Conservation (phyloP, 1,284 basidiomycete genomes). For the Wolfiporia cocos region DNA sequence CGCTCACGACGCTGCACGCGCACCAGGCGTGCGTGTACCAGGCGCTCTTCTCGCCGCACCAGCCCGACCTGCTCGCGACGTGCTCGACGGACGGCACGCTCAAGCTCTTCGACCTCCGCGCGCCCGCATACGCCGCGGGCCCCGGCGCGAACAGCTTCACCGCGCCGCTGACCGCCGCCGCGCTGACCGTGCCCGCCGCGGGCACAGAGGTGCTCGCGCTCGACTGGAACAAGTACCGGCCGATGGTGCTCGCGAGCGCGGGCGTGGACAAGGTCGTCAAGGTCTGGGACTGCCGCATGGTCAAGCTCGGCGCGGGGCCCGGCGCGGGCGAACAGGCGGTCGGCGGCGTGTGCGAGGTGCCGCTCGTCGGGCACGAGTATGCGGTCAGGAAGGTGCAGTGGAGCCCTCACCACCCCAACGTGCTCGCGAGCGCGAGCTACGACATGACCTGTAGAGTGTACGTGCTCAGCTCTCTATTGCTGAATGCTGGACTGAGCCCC, state of each 20-base stretch:
- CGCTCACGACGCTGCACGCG: conserved; percentile 76
- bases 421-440: conserved; percentile 84
- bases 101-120: conserved; percentile 76
- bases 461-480: conserved; percentile 26
- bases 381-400: conserved; percentile 78
- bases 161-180: conserved; percentile 55
- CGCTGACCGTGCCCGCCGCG: conserved; percentile 65
- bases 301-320: conserved; percentile 41
- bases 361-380: conserved; percentile 75
- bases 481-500: conserved; percentile 4
- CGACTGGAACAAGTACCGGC: conserved; percentile 93
- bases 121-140: conserved; percentile 36
- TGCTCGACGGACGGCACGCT: conserved; percentile 84
- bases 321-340: conserved; percentile 37
- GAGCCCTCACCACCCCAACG: conserved; percentile 68
- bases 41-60: conserved; percentile 88
- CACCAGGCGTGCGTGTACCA: conserved; percentile 86
- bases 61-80: conserved; percentile 75
- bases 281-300: conserved; percentile 85
- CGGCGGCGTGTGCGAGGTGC: conserved; percentile 62
- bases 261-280: conserved; percentile 79
- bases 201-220: conserved; percentile 69
- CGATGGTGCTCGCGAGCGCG: conserved; percentile 71
- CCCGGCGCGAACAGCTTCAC: conserved; percentile 44
- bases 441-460: conserved; percentile 96